Evolutionary conservation across 163 green algal genomes (phyloP), one percentile per base, ranked within the genome.

Genomic region (Chlorella variabilis): DNA sequence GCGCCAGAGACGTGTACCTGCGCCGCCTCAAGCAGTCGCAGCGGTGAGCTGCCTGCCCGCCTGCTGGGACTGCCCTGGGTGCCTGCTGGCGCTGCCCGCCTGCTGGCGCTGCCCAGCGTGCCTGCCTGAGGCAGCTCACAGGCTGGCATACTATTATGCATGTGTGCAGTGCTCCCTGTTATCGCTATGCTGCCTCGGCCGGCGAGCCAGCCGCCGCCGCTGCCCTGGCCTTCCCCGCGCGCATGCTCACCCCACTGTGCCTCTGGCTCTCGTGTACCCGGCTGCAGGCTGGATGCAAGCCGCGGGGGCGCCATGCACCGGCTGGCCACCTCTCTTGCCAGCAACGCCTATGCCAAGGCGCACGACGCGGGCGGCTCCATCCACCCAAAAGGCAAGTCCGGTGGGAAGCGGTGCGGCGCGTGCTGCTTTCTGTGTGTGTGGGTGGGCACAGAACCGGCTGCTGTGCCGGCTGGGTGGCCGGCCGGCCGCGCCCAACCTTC

Each of bases 311-410:
- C 62, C 21, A 71, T 79, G 49, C 34, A 75, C 31, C 61, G 69
- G 39, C 25, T 83, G 11, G 71, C 82, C 0, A 27, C 58, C 23
- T 80, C 20, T 20, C 65, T 86, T 38, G 59, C 71, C 4, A 73
- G 73, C 54, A 51, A 18, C 27, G 67, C 69, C 6, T 86, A 82
- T 41, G 49, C 36, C 18, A 69, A 67, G 5, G 54, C 71, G 3
- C 82, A 86, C 75, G 82, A 86, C 41, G 34, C 74, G 0, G 82
- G 82, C 21, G 48, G 75, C 29, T 78, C 74, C 13, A 54, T 86
- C 27, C 74, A 86, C 34, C 63, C 65, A 6, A 58, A 66, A 39
- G 74, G 71, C 42, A 20, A 9, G 63, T n/a, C n/a, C n/a, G n/a
- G n/a, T n/a, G n/a, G n/a, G n/a, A n/a, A n/a, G n/a, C n/a, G n/a